These are phyloP conservation scores for Pisolithus albus DNA, from an alignment of 768 basidiomycete species.

Conservation along the genomic window DNA sequence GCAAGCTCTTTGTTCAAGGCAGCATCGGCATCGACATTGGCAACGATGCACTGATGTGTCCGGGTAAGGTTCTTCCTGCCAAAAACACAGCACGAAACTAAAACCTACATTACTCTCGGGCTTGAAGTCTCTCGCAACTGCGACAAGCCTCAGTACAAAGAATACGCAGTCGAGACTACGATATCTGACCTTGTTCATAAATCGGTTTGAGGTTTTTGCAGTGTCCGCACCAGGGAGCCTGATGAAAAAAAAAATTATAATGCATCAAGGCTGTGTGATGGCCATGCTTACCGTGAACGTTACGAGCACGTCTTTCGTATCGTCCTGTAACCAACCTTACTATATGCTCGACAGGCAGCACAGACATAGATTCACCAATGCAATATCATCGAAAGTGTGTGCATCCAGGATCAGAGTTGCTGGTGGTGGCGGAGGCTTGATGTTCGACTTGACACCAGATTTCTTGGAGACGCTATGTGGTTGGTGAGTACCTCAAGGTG, in stretches of 20 bases:
- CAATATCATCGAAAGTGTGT: conserved; percentile 71
- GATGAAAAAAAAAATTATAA: neutral
- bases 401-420: conserved; percentile 60
- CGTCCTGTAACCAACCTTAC: conserved; percentile 36
- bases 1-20: conserved; percentile 69
- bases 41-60: conserved; percentile 66
- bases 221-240: conserved; percentile 88
- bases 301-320: conserved; percentile 76
- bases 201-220: conserved; percentile 88
- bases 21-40: conserved; percentile 87
- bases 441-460: conserved; percentile 77
- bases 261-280: conserved; percentile 1
- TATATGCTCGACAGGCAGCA: neutral
- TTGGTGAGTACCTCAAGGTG: neutral
- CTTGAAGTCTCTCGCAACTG: conserved; percentile 74
- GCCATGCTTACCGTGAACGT: conserved; percentile 58
- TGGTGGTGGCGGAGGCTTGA: conserved; percentile 78
- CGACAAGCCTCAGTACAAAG: neutral
- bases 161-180: neutral
- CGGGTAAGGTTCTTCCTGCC: conserved; percentile 4
- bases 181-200: conserved; percentile 62
- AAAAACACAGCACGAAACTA: neutral
- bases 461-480: conserved; percentile 59
- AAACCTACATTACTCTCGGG: conserved; percentile 61
- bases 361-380: conserved; percentile 36